Conservation (phyloP, 805 yeast species). For the Wickerhamiella allomyrinae region DNA sequence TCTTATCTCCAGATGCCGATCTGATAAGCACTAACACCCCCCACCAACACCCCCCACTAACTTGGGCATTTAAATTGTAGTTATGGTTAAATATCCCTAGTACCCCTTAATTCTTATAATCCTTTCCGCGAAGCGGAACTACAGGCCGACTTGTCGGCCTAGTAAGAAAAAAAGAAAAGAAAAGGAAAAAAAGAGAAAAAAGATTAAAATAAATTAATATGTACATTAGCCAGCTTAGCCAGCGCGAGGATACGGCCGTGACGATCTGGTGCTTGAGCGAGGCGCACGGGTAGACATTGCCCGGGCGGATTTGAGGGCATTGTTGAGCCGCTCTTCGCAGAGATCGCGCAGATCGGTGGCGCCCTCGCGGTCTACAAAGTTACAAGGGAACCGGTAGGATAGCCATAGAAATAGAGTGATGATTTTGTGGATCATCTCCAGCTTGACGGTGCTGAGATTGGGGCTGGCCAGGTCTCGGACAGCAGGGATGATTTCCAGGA, state of each 20-base stretch:
- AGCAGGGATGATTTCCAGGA: slow-evolving; percentile 34
- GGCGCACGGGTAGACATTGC: too few species aligned
- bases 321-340: slow-evolving; percentile 48
- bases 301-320: slow-evolving; percentile 24
- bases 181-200: too few species aligned
- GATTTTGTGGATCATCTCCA: slow-evolving; percentile 56
- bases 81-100: too few species aligned
- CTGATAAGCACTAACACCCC: too few species aligned
- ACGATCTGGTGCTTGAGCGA: background rate
- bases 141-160: too few species aligned
- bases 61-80: too few species aligned
- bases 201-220: background rate
- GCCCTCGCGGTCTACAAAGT: slow-evolving; percentile 60
- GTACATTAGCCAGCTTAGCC: background rate
- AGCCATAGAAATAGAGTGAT: slow-evolving; percentile 71
- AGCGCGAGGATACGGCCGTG: too few species aligned
- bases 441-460: slow-evolving; percentile 13
- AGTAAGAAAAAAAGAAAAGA: background rate
- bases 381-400: slow-evolving; percentile 70
- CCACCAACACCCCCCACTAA: too few species aligned
- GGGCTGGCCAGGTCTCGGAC: slow-evolving; percentile 1
- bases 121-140: too few species aligned
- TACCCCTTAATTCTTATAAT: too few species aligned
- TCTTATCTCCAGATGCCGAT: too few species aligned
- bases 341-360: slow-evolving; percentile 56